A percentile compares a stretch with the other conserved stretches of the same genome.
Conservation (phyloP, 164 flowering plant species). For the Protea cynaroides region DNA sequence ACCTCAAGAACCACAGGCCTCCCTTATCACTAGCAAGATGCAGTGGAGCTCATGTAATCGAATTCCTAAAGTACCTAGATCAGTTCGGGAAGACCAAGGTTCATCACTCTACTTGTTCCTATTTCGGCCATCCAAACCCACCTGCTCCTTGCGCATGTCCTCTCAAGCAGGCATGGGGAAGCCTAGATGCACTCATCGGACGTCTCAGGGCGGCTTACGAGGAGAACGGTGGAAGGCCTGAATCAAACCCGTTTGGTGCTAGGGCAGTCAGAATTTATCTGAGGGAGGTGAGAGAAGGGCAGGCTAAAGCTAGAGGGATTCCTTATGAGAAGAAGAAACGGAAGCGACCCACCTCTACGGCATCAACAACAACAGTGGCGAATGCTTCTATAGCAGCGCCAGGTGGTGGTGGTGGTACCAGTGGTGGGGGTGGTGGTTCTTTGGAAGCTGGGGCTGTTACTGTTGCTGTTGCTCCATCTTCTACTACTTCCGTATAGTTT, state of each 20-base stretch:
- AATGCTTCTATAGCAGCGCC: conserved; percentile 4
- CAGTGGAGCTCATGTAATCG: conserved; percentile 71
- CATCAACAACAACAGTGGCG: conserved; percentile 7
- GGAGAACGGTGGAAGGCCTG: conserved; percentile 66
- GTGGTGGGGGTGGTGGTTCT: conserved; percentile 7
- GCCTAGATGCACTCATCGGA: conserved; percentile 70
- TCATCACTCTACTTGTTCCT: conserved; percentile 45
- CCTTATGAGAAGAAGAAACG: conserved; percentile 77
- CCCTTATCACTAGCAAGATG: conserved; percentile 53
- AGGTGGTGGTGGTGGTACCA: conserved; percentile 15
- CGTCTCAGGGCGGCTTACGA: conserved; percentile 72
- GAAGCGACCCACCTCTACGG: conserved; percentile 25
- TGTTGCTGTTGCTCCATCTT: not conserved
- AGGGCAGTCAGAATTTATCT: conserved; percentile 60
- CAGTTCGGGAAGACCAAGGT: conserved; percentile 79
- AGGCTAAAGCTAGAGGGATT: conserved; percentile 62
- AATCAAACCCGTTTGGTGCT: conserved; percentile 68
- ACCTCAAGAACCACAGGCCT: conserved; percentile 63
- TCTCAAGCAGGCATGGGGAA: conserved; percentile 72
- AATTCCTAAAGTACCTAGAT: conserved; percentile 62
- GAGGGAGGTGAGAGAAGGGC: conserved; percentile 57
- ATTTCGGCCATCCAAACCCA: conserved; percentile 65
- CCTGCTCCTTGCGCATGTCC: conserved; percentile 70
- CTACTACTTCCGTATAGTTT: not conserved
- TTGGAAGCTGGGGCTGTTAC: not conserved